Conservation (phyloP, 495 filamentous ascomycete species). For the Penicillium egyptiacum region DNA sequence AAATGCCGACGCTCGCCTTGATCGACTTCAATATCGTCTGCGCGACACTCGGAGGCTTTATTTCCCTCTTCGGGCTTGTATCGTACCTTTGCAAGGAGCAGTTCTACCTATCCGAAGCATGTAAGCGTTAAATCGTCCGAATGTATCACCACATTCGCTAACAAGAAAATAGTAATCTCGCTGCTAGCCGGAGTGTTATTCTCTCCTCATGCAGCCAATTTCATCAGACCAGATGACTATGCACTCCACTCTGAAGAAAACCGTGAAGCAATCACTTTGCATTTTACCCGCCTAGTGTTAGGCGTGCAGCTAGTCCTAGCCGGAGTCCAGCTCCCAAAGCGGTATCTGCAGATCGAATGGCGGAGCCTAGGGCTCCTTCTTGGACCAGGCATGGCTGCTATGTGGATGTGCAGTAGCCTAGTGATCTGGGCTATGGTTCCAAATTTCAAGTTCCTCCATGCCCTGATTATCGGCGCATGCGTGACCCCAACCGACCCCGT, state of each 20-base stretch:
- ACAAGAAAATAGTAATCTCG: constrained; percentile 66
- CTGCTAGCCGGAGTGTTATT: constrained; percentile 75
- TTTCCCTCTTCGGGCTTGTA: constrained; percentile 83
- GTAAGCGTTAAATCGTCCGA: constrained; percentile 49
- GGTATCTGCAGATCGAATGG: constrained; percentile 81
- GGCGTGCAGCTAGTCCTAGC: constrained; percentile 90
- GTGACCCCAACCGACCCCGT: constrained; percentile 93
- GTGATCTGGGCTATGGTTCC: constrained; percentile 80
- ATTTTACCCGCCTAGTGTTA: constrained; percentile 84
- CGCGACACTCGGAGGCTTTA: constrained; percentile 80
- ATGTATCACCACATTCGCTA: not conserved
- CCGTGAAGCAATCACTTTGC: constrained; percentile 67
- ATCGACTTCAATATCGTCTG: constrained; percentile 90
- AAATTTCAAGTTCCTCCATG: constrained; percentile 68
- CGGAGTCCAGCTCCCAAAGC: constrained; percentile 86
- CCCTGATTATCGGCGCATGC: constrained; percentile 76
- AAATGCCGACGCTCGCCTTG: constrained; percentile 76
- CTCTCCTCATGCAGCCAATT: constrained; percentile 74
- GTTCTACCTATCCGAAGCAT: constrained; percentile 88
- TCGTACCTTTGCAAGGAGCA: constrained; percentile 87
- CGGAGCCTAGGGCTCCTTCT: constrained; percentile 71
- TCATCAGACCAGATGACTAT: constrained; percentile 76
- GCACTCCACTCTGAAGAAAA: constrained; percentile 60
- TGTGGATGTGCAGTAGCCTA: constrained; percentile 84
- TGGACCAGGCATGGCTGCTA: constrained; percentile 80